Percentiles rank a stretch among this genome's conserved stretches.
Conservation (phyloP, 2,329 filamentous ascomycete species). For the Furcasterigmium furcatum region DNA sequence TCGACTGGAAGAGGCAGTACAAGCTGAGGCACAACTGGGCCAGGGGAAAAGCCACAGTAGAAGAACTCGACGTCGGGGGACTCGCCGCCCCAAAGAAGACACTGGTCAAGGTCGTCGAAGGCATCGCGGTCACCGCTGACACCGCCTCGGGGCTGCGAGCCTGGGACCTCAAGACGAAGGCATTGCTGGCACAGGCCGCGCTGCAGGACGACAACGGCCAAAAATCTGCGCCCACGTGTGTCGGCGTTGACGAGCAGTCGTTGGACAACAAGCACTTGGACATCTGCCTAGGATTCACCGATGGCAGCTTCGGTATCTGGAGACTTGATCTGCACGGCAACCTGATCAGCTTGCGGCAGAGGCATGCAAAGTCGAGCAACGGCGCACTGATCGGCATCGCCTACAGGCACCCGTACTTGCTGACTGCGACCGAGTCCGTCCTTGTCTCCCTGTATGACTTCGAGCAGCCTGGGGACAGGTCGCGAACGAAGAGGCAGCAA, state of each 20-base stretch:
- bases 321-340: conserved; percentile 43
- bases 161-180: conserved; percentile 69
- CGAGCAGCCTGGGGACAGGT: conserved; percentile 20
- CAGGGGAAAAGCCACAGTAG: conserved; percentile 73
- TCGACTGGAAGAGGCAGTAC: conserved; percentile 88
- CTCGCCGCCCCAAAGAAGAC: conserved; percentile 43
- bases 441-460: conserved; percentile 76
- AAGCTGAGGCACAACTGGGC: conserved; percentile 90
- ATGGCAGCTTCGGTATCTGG: conserved; percentile 73
- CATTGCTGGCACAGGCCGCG: conserved; percentile 50
- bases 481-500: conserved; percentile 6
- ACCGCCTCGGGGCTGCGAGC: conserved; percentile 65
- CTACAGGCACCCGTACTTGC: conserved; percentile 69
- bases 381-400: conserved; percentile 69
- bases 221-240: conserved; percentile 51
- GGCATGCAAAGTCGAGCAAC: conserved; percentile 58
- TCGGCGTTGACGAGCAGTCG: conserved; percentile 60
- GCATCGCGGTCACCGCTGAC: conserved; percentile 77
- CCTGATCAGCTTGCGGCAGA: conserved; percentile 48
- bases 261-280: conserved; percentile 44
- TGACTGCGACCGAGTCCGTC: conserved; percentile 74
- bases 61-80: conserved; percentile 63
- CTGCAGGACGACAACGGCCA: conserved; percentile 23
- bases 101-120: conserved; percentile 74
- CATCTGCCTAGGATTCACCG: conserved; percentile 65